Percentiles rank a stretch among this genome's conserved stretches.
phyloP scores from a whole-genome alignment of 805 yeast species.

The Candida chauliodis region DNA sequence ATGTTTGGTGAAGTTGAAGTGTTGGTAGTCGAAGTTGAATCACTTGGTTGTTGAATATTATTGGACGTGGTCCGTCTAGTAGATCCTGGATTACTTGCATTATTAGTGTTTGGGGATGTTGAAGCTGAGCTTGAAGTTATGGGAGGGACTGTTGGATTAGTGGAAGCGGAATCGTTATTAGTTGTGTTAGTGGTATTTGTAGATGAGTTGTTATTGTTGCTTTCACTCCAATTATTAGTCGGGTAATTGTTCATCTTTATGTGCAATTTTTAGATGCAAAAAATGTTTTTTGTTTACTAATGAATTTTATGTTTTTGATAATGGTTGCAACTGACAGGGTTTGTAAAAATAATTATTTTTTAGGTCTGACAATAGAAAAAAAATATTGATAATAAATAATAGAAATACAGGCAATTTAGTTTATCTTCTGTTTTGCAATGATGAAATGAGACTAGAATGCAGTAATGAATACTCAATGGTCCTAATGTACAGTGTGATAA shows the following conservation, averaged over 20 bases:
- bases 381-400: background rate
- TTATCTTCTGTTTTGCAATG: too few species aligned
- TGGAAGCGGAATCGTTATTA: background rate
- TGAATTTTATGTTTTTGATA: too few species aligned
- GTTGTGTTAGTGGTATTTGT: background rate
- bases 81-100: background rate
- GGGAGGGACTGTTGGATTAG: slow-evolving; percentile 1
- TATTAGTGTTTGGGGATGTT: background rate
- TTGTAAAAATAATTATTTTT: too few species aligned
- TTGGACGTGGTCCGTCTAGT: background rate
- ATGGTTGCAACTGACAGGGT: background rate
- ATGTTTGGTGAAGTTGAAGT: slow-evolving; percentile 2
- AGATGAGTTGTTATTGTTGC: background rate
- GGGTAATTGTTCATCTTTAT: slow-evolving; percentile 4
- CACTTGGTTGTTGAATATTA: background rate
- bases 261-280: slow-evolving; percentile 2
- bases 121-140: background rate
- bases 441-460: too few species aligned
- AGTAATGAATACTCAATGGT: too few species aligned
- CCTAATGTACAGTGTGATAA: too few species aligned
- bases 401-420: too few species aligned
- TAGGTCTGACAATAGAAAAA: background rate
- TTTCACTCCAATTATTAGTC: slow-evolving; percentile 4
- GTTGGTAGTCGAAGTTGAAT: background rate
- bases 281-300: background rate